Evolutionary conservation across 2,329 filamentous ascomycete species (phyloP), one percentile per base, ranked within the genome.

Genomic region (Pseudocercospora cruenta): DNA sequence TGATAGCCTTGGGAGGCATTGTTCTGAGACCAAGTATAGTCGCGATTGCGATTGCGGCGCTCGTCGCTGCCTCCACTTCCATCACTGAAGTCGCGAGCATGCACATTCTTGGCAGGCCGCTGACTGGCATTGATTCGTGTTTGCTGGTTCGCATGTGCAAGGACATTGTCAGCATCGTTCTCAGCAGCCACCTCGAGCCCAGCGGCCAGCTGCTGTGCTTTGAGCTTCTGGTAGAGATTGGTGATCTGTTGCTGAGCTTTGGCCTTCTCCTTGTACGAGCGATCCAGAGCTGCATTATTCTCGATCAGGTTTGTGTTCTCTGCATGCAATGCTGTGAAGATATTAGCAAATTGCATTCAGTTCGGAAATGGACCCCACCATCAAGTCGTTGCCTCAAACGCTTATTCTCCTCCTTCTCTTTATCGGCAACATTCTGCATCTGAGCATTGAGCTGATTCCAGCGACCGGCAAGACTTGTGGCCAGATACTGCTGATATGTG

Each of bases 401-500:
- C 24, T 86, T 83, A 63, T 94, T 90, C 73, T 94, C 88, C 0
- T 86, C 78, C 73, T 94, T 93, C 7, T 92, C 91, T 67, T 94
- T 89, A 68, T 88, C 86, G 54, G 93, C 86, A 1, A 91, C 82
- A 71, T 90, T 90, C 71, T 95, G 90, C 75, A 93, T 84, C 51
- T 91, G 86, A 12, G 84, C 79, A 70, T 83, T 90, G 16, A 95
- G 80, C 2, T 78, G 82, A 1, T 84, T 80, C 75, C 91, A 93
- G 76, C 91, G 94, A 10, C 93, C 90, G 0, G 86, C 88, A 67
- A 96, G 80, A 9, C 85, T 88, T 73, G 89, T 93, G 51, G 87
- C 88, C 0, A 92, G 80, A 71, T 90, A 88, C 71, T 93, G 89
- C 75, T 96, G 91, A 73, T 94, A 96, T 60, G 90, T 85, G 65